Evolutionary conservation across 805 yeast genomes (phyloP).

Genomic region (Deakozyma indianensis): DNA sequence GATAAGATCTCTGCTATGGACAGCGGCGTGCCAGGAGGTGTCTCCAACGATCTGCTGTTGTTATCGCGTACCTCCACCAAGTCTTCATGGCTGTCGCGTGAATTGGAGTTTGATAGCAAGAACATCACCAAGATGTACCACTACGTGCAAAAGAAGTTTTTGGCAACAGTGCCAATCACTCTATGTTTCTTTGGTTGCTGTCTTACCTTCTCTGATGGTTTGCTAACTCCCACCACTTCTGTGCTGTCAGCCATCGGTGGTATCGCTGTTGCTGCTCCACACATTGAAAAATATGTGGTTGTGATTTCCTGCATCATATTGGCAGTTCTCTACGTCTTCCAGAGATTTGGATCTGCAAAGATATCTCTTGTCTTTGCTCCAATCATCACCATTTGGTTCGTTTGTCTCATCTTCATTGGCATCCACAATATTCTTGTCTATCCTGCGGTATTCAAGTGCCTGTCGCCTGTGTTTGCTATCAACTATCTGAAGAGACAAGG

Average conservation of each 20-base stretch:
- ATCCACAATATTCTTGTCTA: slow-evolving; percentile 27
- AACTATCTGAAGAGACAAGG: slow-evolving; percentile 24
- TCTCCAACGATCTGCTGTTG: background rate
- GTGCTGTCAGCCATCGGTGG: slow-evolving; percentile 45
- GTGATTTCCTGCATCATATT: slow-evolving; percentile 34
- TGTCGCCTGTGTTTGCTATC: slow-evolving; percentile 40
- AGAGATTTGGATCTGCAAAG: slow-evolving; percentile 35
- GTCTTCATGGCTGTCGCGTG: background rate
- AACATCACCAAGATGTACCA: background rate
- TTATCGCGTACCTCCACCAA: background rate
- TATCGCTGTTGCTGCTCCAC: slow-evolving; percentile 36
- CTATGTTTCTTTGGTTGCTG: slow-evolving; percentile 39
- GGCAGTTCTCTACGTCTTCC: slow-evolving; percentile 30
- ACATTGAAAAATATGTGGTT: slow-evolving; percentile 22
- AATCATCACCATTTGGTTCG: slow-evolving; percentile 37
- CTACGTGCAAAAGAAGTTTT: background rate
- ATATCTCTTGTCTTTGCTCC: slow-evolving; percentile 41
- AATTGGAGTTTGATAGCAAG: background rate
- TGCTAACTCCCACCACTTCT: slow-evolving; percentile 50
- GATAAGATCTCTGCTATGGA: slow-evolving; percentile 1
- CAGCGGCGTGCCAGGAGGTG: background rate
- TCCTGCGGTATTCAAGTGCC: slow-evolving; percentile 33
- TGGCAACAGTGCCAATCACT: background rate
- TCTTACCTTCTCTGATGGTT: slow-evolving; percentile 43
- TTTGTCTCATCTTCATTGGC: slow-evolving; percentile 32